Conservation (phyloP, 163 green algal genomes). For the Scenedesmus sp. region DNA sequence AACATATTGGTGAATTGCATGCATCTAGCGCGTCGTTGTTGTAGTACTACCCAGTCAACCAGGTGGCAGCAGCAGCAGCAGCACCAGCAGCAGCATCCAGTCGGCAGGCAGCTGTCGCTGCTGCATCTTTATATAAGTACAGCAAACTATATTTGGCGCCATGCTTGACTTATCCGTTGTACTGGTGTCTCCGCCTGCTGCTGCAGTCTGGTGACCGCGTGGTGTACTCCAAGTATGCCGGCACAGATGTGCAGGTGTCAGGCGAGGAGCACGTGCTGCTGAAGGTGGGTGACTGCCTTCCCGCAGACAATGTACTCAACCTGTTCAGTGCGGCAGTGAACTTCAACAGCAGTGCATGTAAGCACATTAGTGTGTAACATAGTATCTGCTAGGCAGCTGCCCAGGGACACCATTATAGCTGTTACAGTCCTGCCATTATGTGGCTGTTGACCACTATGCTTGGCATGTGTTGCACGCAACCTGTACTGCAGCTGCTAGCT, state of each 20-base stretch:
- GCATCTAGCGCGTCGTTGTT: not conserved
- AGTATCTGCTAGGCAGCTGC: too few relatives aligned
- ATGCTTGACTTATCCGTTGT: not conserved
- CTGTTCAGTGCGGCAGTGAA: not conserved
- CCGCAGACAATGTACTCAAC: not conserved
- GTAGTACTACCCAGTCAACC: not conserved
- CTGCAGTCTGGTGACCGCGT: conserved; percentile 89
- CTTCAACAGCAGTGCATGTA: not conserved
- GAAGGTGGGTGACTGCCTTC: conserved; percentile 75
- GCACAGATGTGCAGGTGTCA: conserved; percentile 89
- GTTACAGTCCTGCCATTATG: not conserved
- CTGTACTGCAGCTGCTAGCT: not conserved
- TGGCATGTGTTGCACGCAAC: not conserved
- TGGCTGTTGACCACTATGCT: not conserved
- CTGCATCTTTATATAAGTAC: not conserved
- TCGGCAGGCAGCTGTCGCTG: not conserved
- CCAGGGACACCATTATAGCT: too few relatives aligned
- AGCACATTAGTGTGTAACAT: not conserved
- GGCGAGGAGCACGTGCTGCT: conserved; percentile 89
- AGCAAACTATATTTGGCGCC: not conserved
- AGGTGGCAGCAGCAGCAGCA: conserved; percentile 17
- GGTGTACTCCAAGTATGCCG: conserved; percentile 97
- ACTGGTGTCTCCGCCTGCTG: not conserved
- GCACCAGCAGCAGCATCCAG: not conserved
- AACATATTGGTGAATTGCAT: not conserved